Evolutionary conservation across 345 rosid species (phyloP).

Genomic region (Erodium maritimum): DNA sequence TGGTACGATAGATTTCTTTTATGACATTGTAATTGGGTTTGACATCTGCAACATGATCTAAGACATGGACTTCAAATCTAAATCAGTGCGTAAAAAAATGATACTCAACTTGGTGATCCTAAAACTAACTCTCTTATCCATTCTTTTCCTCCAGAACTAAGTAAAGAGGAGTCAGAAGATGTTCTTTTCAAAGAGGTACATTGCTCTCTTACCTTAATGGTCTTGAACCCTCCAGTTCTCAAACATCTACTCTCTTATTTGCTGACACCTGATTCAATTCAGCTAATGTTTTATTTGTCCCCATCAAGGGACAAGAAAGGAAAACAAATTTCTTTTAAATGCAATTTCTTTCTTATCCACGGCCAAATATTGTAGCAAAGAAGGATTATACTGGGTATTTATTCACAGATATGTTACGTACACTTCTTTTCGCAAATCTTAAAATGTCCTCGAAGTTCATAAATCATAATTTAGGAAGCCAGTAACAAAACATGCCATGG

Average conservation of each 20-base stretch:
- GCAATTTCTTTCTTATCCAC: not conserved
- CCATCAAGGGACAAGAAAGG: not conserved
- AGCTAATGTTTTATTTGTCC: not conserved
- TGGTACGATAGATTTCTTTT: constrained; percentile 35
- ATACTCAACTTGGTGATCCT: not conserved
- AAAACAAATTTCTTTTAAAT: no score
- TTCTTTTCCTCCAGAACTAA: constrained; percentile 37
- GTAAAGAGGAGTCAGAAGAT: constrained; percentile 74
- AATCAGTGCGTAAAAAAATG: not conserved
- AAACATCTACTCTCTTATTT: not conserved
- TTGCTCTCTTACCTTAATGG: constrained; percentile 2
- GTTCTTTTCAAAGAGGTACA: constrained; percentile 77
- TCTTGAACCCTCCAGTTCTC: not conserved
- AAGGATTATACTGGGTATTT: not conserved
- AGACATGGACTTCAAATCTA: not conserved
- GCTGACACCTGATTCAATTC: not conserved
- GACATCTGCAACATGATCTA: not conserved
- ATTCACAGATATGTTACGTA: no score
- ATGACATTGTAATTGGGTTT: constrained; percentile 1
- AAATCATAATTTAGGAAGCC: no score
- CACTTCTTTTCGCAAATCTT: no score
- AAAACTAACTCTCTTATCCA: not conserved
- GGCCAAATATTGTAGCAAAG: not conserved
- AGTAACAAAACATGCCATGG: not conserved
- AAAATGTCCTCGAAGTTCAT: no score